Percentiles rank a stretch among this genome's conserved stretches.
phyloP scores from a whole-genome alignment of 208 protist species.

The Naegleria fowleri region DNA sequence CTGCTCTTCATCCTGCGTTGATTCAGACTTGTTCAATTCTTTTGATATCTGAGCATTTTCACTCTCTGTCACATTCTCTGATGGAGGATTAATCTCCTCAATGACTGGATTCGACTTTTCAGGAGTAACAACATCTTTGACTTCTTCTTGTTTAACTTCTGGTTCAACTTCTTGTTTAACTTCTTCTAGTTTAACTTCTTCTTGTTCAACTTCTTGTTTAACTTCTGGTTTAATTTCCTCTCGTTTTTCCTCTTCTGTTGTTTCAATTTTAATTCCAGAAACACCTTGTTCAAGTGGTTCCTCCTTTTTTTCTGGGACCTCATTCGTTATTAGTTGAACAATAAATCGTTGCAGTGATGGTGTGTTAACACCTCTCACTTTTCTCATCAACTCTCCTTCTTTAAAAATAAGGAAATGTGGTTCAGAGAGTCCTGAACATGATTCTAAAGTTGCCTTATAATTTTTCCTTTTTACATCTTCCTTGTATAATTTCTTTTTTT shows the following conservation, averaged over 20 bases:
- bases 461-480: slow-evolving; percentile 1
- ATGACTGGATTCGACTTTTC: no score
- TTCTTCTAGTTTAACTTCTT: neutral
- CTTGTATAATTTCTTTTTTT: neutral
- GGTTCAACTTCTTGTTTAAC: neutral
- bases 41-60: no score
- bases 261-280: no score
- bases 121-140: neutral
- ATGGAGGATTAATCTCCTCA: no score
- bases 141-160: neutral
- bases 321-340: neutral
- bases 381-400: neutral
- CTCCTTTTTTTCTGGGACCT: neutral
- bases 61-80: no score
- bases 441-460: neutral
- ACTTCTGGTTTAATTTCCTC: neutral
- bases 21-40: no score
- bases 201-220: neutral
- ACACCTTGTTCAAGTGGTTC: neutral
- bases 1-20: no score
- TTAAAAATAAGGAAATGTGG: neutral
- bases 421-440: neutral
- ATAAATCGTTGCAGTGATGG: neutral
- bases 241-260: no score
- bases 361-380: neutral